phyloP scores from a whole-genome alignment of 2,329 filamentous ascomycete species.

The Elsinoe fawcettii region DNA sequence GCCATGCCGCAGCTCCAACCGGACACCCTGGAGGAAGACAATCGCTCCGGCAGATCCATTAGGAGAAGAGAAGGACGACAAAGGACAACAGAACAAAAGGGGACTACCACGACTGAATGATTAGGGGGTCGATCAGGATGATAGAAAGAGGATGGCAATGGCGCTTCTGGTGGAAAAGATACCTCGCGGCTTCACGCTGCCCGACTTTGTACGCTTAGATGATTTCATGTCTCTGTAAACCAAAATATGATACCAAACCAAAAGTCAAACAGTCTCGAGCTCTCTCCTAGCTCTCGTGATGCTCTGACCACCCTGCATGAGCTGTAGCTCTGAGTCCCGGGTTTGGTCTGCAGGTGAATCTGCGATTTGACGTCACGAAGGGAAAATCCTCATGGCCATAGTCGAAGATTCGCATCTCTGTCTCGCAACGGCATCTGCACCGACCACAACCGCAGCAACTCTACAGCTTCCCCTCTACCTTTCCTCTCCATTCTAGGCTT shows the following conservation, averaged over 20 bases:
- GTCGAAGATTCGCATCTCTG: neutral
- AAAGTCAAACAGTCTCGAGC: neutral
- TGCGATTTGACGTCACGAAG: constrained; percentile 1
- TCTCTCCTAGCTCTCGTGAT: neutral
- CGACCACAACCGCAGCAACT: too few relatives aligned
- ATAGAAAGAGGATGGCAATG: neutral
- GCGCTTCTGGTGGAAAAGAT: neutral
- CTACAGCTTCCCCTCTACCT: neutral
- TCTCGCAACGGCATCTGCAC: neutral
- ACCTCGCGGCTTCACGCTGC: neutral
- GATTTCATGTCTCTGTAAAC: neutral
- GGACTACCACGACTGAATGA: neutral
- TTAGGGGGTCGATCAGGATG: neutral
- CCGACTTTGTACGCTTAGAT: neutral
- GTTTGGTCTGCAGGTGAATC: too few relatives aligned
- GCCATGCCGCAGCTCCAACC: neutral
- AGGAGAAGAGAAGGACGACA: neutral
- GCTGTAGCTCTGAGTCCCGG: neutral
- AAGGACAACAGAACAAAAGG: neutral
- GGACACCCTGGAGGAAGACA: neutral
- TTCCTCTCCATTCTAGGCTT: too few relatives aligned
- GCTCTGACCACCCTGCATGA: neutral
- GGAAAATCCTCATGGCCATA: neutral
- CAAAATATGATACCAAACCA: neutral
- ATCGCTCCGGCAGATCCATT: neutral